Conservation (phyloP, 1,284 basidiomycete species). For the Pseudozyma hubeiensis region DNA sequence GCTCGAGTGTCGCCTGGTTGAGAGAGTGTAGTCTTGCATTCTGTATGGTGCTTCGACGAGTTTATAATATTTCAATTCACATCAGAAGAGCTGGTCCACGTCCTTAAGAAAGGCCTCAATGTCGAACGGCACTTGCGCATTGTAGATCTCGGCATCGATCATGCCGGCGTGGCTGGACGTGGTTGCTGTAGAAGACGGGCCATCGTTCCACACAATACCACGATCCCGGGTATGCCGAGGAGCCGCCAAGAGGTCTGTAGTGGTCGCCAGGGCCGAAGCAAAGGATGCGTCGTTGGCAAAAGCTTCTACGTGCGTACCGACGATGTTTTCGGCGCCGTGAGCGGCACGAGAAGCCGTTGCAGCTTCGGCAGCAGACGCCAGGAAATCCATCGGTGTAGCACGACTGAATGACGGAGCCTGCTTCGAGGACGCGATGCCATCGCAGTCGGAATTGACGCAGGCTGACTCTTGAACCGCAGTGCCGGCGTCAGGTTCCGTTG, state of each 20-base stretch:
- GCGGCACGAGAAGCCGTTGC: not conserved
- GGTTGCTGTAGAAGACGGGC: not conserved
- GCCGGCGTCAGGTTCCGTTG: not conserved
- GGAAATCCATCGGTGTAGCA: constrained; percentile 19
- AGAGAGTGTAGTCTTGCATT: too few species aligned
- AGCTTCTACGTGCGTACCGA: too few species aligned
- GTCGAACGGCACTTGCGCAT: constrained; percentile 27
- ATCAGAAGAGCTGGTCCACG: constrained; percentile 35
- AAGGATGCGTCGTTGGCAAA: too few species aligned
- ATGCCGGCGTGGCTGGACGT: constrained; percentile 1
- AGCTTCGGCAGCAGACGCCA: constrained; percentile 20
- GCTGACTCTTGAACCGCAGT: too few species aligned
- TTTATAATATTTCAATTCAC: not conserved
- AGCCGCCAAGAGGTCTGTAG: too few species aligned
- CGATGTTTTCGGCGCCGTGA: not conserved
- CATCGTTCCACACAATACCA: too few species aligned
- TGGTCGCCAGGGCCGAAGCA: too few species aligned
- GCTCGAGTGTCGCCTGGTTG: too few species aligned
- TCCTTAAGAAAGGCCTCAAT: constrained; percentile 38
- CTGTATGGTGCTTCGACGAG: too few species aligned
- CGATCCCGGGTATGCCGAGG: too few species aligned
- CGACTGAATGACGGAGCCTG: not conserved
- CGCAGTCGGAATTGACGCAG: not conserved
- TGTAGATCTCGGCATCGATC: constrained; percentile 9
- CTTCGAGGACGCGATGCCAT: not conserved